These are phyloP conservation scores for Ramalina intermedia DNA, from an alignment of 495 filamentous ascomycete species.

Conservation along the genomic window DNA sequence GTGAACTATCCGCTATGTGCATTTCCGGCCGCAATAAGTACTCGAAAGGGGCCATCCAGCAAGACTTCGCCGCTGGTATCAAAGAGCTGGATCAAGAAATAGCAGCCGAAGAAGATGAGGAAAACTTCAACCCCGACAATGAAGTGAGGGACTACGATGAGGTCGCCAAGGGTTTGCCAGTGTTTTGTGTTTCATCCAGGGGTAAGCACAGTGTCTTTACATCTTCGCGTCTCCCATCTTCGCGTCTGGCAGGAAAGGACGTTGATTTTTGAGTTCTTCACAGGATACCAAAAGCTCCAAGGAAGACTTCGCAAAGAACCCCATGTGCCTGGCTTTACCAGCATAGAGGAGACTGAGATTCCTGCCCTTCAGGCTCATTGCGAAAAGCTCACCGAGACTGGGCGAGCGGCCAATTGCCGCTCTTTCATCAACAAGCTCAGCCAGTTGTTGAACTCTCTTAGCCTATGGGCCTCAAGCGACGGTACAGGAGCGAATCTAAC, in stretches of 20 bases:
- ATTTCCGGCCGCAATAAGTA: slow-evolving; percentile 41
- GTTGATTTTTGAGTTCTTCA: slow-evolving; percentile 12
- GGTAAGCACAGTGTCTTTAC: background rate
- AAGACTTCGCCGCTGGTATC: slow-evolving; percentile 44
- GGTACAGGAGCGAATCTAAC: slow-evolving; percentile 27
- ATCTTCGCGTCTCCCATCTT: background rate
- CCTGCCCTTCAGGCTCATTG: slow-evolving; percentile 43
- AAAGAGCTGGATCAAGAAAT: slow-evolving; percentile 37
- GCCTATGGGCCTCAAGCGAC: slow-evolving; percentile 35
- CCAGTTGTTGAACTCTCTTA: slow-evolving; percentile 36
- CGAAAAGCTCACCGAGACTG: slow-evolving; percentile 34
- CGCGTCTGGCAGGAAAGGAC: background rate
- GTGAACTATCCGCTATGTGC: slow-evolving; percentile 30
- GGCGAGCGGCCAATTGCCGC: slow-evolving; percentile 25
- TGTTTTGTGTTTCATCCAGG: slow-evolving; percentile 42
- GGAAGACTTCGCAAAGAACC: slow-evolving; percentile 37
- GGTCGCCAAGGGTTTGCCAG: slow-evolving; percentile 35
- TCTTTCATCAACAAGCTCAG: slow-evolving; percentile 34
- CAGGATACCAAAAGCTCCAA: slow-evolving; percentile 43
- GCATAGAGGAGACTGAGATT: slow-evolving; percentile 38
- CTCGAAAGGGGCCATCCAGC: slow-evolving; percentile 34
- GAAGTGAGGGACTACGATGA: slow-evolving; percentile 40
- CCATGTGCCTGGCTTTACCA: slow-evolving; percentile 30
- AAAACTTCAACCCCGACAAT: slow-evolving; percentile 28
- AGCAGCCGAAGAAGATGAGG: slow-evolving; percentile 28